Evolutionary conservation across 352 stramenopile species (phyloP), one percentile per base, ranked within the genome.

Genomic region (Globisporangium emineosum): DNA sequence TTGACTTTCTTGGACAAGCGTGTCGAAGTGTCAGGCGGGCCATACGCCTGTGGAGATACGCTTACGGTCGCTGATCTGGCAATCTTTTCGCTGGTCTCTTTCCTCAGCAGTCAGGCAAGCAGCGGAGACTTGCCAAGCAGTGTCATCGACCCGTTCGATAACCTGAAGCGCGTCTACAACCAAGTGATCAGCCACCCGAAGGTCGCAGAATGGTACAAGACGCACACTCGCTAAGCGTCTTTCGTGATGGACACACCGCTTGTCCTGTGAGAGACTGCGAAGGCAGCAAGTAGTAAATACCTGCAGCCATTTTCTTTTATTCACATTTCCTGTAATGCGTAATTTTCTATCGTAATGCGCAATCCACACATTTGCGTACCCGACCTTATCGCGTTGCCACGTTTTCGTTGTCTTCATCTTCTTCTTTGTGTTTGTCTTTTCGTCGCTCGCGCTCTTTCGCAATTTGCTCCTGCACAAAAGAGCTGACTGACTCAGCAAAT

Each of bases 391-490:
- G 10, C 10, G 21, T 29, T 21, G 3, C 3, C 47, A n/a, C 47
- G 23, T 8, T 53, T 30, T 32, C 47, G 3, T 53, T 15, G 45
- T 10, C 9, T 23, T 45, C 32, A 19, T 1, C 45, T 9, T 15
- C 45, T 6, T 30, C 13, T 33, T 29, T 7, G 21, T 25, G 49
- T 30, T 55, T 64, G 23, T 70, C 70, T 51, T 84, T 71, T 40
- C 78, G 64, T 29, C 72, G 72, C 51, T 77, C 69, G 32, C 72
- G 75, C 49, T 89, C 78, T 19, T 57, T 64, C 6, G 66, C 60
- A n/a, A 90, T 66, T 55, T 86, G 78, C 25, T 85, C 72, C 64
- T 89, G 83, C 9, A 91, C 37, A 47, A 90, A 90, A 27, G 56
- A 57, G 6, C 60, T 62, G 47, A 88, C 73, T 17, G 81, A 80